Evolutionary conservation across 306 rosid species (phyloP).

Genomic region (Cucurbita maxima): DNA sequence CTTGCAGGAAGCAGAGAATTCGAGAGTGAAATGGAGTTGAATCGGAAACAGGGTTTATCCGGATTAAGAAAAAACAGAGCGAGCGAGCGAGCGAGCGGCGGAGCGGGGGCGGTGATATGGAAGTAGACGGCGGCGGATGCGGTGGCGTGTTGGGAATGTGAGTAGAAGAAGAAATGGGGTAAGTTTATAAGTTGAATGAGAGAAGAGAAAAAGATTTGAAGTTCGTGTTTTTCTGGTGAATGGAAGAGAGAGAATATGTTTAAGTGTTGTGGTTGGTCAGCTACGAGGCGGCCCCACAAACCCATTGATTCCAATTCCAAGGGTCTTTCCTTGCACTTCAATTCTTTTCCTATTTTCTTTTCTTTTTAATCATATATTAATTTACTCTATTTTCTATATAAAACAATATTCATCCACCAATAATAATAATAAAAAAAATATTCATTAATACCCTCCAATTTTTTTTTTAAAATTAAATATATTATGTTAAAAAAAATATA

Average conservation of each 20-base stretch:
- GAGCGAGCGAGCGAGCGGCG: slow-evolving; percentile 13
- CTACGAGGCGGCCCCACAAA: slow-evolving; percentile 28
- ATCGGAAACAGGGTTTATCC: slow-evolving; percentile 14
- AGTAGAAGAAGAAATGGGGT: not conserved
- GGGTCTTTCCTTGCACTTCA: not conserved
- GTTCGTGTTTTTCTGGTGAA: not conserved
- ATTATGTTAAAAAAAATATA: too few species aligned
- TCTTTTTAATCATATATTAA: not conserved
- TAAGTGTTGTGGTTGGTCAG: slow-evolving; percentile 33
- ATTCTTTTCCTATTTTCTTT: not conserved
- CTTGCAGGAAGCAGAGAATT: not conserved
- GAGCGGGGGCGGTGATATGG: not conserved
- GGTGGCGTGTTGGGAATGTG: not conserved
- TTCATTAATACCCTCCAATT: too few species aligned
- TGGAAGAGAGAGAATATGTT: slow-evolving; percentile 8
- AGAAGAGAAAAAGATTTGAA: slow-evolving; percentile 26
- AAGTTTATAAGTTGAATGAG: slow-evolving; percentile 26
- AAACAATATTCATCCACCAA: too few species aligned
- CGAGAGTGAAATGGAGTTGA: not conserved
- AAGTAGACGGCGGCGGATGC: not conserved
- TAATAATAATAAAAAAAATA: too few species aligned
- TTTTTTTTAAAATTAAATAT: too few species aligned
- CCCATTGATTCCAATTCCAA: not conserved
- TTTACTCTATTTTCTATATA: too few species aligned
- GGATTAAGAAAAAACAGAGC: slow-evolving; percentile 39